Evolutionary conservation across 345 rosid genomes (phyloP), one percentile per base, ranked within the genome.

Genomic region (Trapa bicornis): DNA sequence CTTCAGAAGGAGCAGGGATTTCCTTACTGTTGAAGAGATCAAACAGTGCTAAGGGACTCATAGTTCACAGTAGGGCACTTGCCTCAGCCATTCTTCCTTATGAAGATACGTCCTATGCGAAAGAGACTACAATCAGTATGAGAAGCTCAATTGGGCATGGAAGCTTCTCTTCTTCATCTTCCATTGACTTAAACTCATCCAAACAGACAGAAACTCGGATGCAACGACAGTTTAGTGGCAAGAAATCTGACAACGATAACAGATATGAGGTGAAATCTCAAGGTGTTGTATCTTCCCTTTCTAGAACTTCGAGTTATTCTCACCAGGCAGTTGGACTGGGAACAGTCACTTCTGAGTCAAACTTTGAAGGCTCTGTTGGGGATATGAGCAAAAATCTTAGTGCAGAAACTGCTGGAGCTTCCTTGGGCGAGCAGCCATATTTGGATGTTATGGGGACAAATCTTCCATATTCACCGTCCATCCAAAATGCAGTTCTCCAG

Each of bases 81-180:
- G 86, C 85, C 60, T 74, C 89, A 64, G 69, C 84, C 68, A 75
- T 84, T 72, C 76, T 84, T 72, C 76, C 87, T 48, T 85, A 79
- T 64, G 95, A 91, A 74, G 93, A 89, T 52, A 76, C 85, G 66
- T 84, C 89, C 65, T 91, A 79, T 72, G 75, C 84, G 69, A 83
- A 95, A 76, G 86, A 85, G 65, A 80, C 78, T 76, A 74, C 83
- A 65, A 84, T 77, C 78, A 85, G 94, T 78, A 81, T 87, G 65
- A 86, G 91, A 87, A 91, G 93, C 86, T 94, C 93, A 67, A 68
- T 81, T 29, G 95, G 96, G 64, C 82, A 85, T 72, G 86, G 84
- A 32, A 94, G 89, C 77, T 74, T 72, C 35, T 94, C 99, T 43
- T 80, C 89, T 73, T 86, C 97, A 61, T 91, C 99, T 67, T 91